These are phyloP conservation scores for Pichia pseudocactophila DNA, from an alignment of 805 yeast species.

Conservation along the genomic window DNA sequence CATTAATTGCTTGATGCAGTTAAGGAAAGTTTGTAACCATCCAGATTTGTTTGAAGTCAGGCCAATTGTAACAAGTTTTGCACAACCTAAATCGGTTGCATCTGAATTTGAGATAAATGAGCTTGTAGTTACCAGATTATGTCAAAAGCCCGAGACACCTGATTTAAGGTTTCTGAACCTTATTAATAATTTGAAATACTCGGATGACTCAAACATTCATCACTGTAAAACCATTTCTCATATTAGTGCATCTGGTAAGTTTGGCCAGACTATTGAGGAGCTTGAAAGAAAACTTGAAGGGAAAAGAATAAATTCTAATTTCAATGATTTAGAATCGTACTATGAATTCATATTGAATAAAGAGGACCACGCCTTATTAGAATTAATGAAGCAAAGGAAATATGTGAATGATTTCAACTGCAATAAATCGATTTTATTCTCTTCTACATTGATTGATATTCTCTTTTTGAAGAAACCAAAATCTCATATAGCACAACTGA, in stretches of 20 bases:
- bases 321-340: conserved; percentile 43
- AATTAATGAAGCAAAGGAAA: conserved; percentile 43
- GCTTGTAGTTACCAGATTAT: conserved; percentile 28
- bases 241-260: conserved; percentile 39
- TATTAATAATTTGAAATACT: conserved; percentile 28
- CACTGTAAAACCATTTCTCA: conserved; percentile 35
- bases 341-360: conserved; percentile 47
- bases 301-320: conserved; percentile 22
- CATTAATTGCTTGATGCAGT: conserved; percentile 94
- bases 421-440: conserved; percentile 56
- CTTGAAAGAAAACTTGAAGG: conserved; percentile 31
- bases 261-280: conserved; percentile 36
- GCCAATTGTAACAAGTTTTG: conserved; percentile 86
- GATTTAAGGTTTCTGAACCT: conserved; percentile 56
- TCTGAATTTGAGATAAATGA: conserved; percentile 38
- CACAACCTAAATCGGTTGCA: conserved; percentile 57
- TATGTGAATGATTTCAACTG: conserved; percentile 64
- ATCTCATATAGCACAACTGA: conserved; percentile 23
- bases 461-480: conserved; percentile 28
- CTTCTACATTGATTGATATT: conserved; percentile 43
- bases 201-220: conserved; percentile 29
- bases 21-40: conserved; percentile 93
- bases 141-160: conserved; percentile 22
- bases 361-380: conserved; percentile 44
- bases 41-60: conserved; percentile 88